Percentiles rank a stretch among this genome's conserved stretches.
Conservation (phyloP, 2,329 filamentous ascomycete species). For the Neopestalotiopsis clavispora region DNA sequence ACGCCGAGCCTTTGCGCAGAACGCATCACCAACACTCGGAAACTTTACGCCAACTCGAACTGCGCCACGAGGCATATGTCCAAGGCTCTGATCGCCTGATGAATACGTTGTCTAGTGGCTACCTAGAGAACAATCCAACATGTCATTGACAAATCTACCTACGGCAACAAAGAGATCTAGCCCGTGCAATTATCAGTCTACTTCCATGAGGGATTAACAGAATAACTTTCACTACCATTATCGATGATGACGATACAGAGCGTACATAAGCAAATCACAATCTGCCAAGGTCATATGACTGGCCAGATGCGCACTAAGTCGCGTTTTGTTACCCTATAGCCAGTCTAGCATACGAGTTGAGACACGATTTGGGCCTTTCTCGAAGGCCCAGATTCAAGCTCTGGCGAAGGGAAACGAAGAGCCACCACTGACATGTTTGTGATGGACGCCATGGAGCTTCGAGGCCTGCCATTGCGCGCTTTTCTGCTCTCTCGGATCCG, state of each 20-base stretch:
- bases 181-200: neutral
- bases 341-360: neutral
- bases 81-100: neutral
- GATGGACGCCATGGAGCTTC: slow-evolving; percentile 1
- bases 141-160: neutral
- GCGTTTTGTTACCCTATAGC: neutral
- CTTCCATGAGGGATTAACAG: neutral
- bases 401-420: neutral
- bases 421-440: neutral
- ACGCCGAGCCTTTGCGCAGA: too few relatives aligned
- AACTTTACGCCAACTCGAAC: neutral
- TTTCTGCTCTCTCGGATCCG: neutral
- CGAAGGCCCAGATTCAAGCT: neutral
- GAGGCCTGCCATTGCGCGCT: neutral
- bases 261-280: neutral
- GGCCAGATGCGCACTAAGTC: neutral
- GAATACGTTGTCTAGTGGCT: neutral
- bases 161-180: neutral
- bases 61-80: neutral
- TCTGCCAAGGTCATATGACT: neutral
- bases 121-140: too few relatives aligned
- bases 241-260: neutral
- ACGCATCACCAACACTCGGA: too few relatives aligned
- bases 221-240: neutral
- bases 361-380: neutral